A percentile compares a stretch with the other conserved stretches of the same genome.
phyloP scores from a whole-genome alignment of 345 rosid genomes.

The Citrus maxima region DNA sequence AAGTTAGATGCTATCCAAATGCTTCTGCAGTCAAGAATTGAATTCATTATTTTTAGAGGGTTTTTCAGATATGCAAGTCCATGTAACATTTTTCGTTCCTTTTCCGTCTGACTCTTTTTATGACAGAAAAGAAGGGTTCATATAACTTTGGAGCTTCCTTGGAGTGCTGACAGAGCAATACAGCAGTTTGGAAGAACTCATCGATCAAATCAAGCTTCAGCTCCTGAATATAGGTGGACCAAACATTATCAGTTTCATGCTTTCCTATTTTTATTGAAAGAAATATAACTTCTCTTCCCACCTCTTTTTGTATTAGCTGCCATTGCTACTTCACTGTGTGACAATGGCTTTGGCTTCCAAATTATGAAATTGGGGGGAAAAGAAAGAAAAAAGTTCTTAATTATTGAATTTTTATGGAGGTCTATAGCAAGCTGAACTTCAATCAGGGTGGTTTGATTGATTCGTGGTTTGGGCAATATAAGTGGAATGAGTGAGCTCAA shows the following conservation, averaged over 20 bases:
- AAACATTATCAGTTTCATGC: slow-evolving; percentile 16
- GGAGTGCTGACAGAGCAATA: slow-evolving; percentile 99
- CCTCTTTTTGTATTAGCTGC: neutral
- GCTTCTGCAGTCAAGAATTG: slow-evolving; percentile 3
- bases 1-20: neutral
- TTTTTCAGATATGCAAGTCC: neutral
- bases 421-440: neutral
- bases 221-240: slow-evolving; percentile 89
- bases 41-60: neutral
- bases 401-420: neutral
- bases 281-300: neutral
- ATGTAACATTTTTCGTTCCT: neutral
- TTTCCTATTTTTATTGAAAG: neutral
- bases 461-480: neutral
- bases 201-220: slow-evolving; percentile 98
- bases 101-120: slow-evolving; percentile 4
- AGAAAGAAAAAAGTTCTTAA: neutral
- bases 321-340: neutral
- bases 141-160: slow-evolving; percentile 95
- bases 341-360: neutral
- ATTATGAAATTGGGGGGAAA: neutral
- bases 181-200: slow-evolving; percentile 99
- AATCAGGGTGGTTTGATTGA: neutral
- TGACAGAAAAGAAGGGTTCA: slow-evolving; percentile 92
- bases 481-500: neutral